Conservation (phyloP, 768 basidiomycete species). For the Mycena venus region DNA sequence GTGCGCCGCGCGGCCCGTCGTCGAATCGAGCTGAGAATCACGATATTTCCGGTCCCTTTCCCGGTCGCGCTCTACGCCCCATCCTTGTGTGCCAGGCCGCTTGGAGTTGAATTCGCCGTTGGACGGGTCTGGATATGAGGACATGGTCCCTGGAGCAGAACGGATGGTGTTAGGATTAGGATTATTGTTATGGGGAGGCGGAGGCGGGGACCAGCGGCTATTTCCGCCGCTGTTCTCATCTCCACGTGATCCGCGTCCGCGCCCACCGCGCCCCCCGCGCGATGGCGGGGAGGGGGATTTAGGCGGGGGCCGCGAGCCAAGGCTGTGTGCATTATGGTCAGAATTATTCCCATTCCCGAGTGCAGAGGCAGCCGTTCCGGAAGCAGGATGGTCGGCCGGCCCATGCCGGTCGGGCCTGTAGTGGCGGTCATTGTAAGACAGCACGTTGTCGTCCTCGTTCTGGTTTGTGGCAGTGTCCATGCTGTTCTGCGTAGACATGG, state of each 20-base stretch:
- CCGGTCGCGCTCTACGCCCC: constrained; percentile 1
- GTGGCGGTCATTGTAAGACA: constrained; percentile 32
- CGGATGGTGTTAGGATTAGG: constrained; percentile 27
- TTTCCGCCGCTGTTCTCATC: background rate
- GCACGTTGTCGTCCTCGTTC: background rate
- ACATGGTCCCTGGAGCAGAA: constrained; percentile 15
- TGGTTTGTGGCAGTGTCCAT: background rate
- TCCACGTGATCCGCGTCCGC: background rate
- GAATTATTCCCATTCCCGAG: background rate
- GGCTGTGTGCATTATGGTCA: constrained; percentile 17
- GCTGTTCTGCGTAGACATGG: background rate
- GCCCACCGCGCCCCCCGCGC: constrained; percentile 10
- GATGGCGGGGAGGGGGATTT: constrained; percentile 9
- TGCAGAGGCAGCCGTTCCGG: background rate
- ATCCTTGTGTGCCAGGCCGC: background rate
- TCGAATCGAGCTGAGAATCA: background rate
- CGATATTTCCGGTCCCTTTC: background rate
- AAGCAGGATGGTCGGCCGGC: background rate
- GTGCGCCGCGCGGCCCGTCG: background rate
- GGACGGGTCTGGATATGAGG: constrained; percentile 11
- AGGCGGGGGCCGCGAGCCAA: background rate
- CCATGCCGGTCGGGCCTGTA: constrained; percentile 27
- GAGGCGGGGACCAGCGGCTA: constrained; percentile 23
- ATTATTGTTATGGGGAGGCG: background rate
- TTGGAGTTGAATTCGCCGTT: constrained; percentile 4